A percentile compares a stretch with the other conserved stretches of the same genome.
These are phyloP conservation scores for Cladosporium sp. DNA, from an alignment of 2,329 filamentous ascomycete species.

Conservation along the genomic window DNA sequence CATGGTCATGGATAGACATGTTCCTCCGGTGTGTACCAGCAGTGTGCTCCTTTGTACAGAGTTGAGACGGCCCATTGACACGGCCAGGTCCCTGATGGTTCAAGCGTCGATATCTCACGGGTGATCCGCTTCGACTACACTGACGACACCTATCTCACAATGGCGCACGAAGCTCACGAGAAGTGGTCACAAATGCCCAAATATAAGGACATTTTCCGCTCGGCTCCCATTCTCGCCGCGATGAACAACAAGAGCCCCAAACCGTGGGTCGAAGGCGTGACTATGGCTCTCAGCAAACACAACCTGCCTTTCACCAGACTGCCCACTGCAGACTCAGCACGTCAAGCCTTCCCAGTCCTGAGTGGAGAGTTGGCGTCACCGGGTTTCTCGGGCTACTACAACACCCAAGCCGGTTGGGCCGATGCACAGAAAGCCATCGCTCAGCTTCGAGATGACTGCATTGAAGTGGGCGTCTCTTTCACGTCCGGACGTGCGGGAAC, in stretches of 20 bases:
- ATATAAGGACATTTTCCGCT: conserved; percentile 3
- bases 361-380: conserved; percentile 8
- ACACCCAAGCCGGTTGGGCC: conserved; percentile 26
- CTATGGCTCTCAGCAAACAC: background rate
- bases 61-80: background rate
- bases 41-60: too few species aligned
- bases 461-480: conserved; percentile 15
- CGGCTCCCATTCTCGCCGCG: conserved; percentile 14
- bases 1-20: conserved; percentile 39
- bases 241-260: conserved; percentile 15
- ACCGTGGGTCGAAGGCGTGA: conserved; percentile 14
- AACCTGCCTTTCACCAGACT: conserved; percentile 10
- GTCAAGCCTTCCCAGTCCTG: background rate
- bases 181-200: conserved; percentile 8
- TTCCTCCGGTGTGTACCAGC: conserved; percentile 4
- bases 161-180: conserved; percentile 35
- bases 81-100: conserved; percentile 35
- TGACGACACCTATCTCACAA: conserved; percentile 33
- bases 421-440: conserved; percentile 29
- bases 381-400: conserved; percentile 24
- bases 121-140: conserved; percentile 43
- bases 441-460: conserved; percentile 16
- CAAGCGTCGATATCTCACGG: conserved; percentile 45
- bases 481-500: conserved; percentile 8
- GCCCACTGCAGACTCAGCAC: conserved; percentile 1